Evolutionary conservation across 495 filamentous ascomycete genomes (phyloP).

Genomic region (Clohesyomyces aquaticus): DNA sequence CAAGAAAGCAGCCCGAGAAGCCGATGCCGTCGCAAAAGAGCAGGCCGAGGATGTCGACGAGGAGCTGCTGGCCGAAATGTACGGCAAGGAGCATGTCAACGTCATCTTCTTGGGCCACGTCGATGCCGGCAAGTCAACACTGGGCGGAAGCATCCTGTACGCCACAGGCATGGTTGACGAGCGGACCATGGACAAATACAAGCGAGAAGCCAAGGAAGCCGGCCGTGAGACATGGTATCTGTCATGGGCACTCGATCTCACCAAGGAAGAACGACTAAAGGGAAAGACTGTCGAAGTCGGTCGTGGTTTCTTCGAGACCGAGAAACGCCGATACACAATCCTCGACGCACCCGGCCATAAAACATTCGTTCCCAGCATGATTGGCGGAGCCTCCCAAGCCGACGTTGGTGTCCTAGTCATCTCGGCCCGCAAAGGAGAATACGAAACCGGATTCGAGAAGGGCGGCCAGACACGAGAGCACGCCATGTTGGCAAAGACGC

Average conservation of each 20-base stretch:
- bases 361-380: slow-evolving; percentile 95
- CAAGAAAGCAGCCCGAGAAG: slow-evolving; percentile 63
- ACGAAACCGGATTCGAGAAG: slow-evolving; percentile 99
- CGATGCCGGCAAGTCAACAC: slow-evolving; percentile 94
- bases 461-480: slow-evolving; percentile 98
- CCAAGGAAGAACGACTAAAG: slow-evolving; percentile 93
- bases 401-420: slow-evolving; percentile 97
- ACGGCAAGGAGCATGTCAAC: slow-evolving; percentile 98
- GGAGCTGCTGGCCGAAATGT: slow-evolving; percentile 88
- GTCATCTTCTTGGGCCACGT: slow-evolving; percentile 98
- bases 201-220: slow-evolving; percentile 91
- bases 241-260: slow-evolving; percentile 96
- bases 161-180: slow-evolving; percentile 98
- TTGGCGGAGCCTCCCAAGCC: slow-evolving; percentile 93
- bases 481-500: slow-evolving; percentile 95
- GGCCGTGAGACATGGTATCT: slow-evolving; percentile 99
- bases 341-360: slow-evolving; percentile 97
- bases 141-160: slow-evolving; percentile 90
- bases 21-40: slow-evolving; percentile 81
- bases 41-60: slow-evolving; percentile 91
- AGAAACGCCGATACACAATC: slow-evolving; percentile 84
- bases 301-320: slow-evolving; percentile 93
- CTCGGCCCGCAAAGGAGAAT: slow-evolving; percentile 95
- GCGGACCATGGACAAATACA: slow-evolving; percentile 96
- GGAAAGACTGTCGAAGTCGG: slow-evolving; percentile 99